Base-by-base conservation (phyloP, 345 rosid genomes). In the Fremontodendron californicum region DNA sequence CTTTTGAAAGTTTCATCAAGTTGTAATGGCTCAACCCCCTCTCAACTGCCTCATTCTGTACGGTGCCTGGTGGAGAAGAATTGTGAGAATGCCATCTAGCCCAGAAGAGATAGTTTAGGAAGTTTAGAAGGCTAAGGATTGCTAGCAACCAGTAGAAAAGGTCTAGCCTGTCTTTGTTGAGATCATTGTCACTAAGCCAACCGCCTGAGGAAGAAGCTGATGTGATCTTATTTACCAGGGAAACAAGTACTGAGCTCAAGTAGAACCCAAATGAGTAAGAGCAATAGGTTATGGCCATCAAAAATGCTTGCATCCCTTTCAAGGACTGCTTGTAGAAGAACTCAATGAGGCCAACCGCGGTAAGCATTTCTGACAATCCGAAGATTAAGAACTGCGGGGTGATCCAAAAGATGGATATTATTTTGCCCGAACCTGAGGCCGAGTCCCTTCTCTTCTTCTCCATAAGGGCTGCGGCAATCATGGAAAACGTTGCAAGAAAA, bases 191-290 rank as follows among this genome's bases (percentile, higher is more conserved):
- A 61, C 90, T 80, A 7, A 96, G 90, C 99, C 99, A 96, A 15
- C 98, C 99, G 11, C 83, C 73, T 31, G 42, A 72, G 0, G 84
- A 75, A 0, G 90, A 85, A 9, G 82, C 48, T 1, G 89, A 40
- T 1, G 92, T 90, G 70, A 93, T 82, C 82, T 85, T 92, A 81
- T 96, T 96, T 29, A 92, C 96, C 31, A 92, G 40, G 2, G 99
- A 90, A 68, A 96, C 99, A 18, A 96, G 85, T 1, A 96, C 48
- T 0, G 98, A 92, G 88, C 99, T 96, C 4, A 96, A 80, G 85
- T 89, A 96, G 81, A 96, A 96, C 33, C 99, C 99, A 23, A 96
- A 92, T 4, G 99, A 89, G 77, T 96, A 96, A 1, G 99, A 96
- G 81, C 98, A 96, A 67, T 96, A 96, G 11, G 99, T 96, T 21